Base-by-base conservation (phyloP, 345 rosid genomes). In the Tarenaya hassleriana region DNA sequence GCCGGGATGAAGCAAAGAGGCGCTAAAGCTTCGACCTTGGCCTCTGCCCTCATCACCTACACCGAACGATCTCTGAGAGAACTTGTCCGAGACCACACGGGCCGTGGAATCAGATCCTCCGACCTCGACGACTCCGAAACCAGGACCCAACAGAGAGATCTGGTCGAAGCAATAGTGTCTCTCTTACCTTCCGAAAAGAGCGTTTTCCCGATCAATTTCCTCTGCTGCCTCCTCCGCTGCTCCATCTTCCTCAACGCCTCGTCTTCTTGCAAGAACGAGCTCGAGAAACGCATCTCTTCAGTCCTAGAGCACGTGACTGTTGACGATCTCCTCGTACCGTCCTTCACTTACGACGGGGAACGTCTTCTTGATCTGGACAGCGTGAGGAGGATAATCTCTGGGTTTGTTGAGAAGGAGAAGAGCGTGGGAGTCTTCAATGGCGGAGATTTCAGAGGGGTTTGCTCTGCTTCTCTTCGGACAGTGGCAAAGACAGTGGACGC, bases 341-440 rank as follows among this genome's bases (percentile, higher is more conserved):
- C 98, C 1, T 81, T 79, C 58, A 77, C 84, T n/a, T 88, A 83
- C 49, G 95, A 88, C 39, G 98, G 98, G 0, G 94, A 88, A 69
- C 64, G 76, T 42, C 74, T 92, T 8, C 52, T 81, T 11, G 98
- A 84, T 59, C 69, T 92, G 11, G 98, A 92, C 15, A 83, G 95
- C 18, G 83, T 92, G 47, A 79, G 95, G 69, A 61, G 72, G 77
- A 83, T 88, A 55, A 65, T 92, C n/a, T 76, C 84, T 0, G 69
- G 65, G 0, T 88, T 83, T 59, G 81, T 79, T 9, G 98, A 92
- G 58, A 92, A 83, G 52, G 96, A 92, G 78, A 88, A 77, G 68
- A 88, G 60, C 71, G 73, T 72, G 52, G 84, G 88, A 2, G 80
- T 88, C 19, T 92, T 92, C 69, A 80, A 73, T 45, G 84, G 86